Evolutionary conservation across 441 rosid species (phyloP), one percentile per base, ranked within the genome.

Genomic region (Euphorbia schlechtendalii): DNA sequence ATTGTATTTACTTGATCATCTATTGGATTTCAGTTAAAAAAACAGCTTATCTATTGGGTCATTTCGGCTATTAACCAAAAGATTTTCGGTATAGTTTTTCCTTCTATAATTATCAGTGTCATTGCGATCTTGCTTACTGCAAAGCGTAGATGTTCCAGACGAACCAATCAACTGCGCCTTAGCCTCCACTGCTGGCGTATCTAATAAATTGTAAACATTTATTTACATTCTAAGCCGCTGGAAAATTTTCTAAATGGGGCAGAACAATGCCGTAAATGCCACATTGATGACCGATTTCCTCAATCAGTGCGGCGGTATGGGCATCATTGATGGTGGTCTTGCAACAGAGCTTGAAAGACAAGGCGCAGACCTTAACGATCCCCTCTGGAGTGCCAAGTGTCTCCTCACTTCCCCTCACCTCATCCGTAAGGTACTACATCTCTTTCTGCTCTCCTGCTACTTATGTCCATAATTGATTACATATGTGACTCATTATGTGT

Each of bases 321-420:
- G 90, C 25, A 72, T 88, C 12, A 76, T 91, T 41, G 97, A 88
- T 73, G 96, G 97, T 1, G 97, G 97, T 20, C 80, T 91, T 15
- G 97, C 97, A 3, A 91, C 97, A 71, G 96, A 85, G 81, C 86
- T 91, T 66, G 94, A 91, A 78, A 69, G 85, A 14, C 89, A 82
- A 64, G 95, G 90, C 17, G 98, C 98, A 34, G 90, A 87, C 81
- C 94, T 91, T 73, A 89, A 85, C 65, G 98, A 91, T 71, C 98
- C 96, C 21, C 91, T 91, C 56, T 89, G 96, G 96, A 89, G 98
- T 72, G 96, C 98, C 82, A 85, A 85, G 75, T 88, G 96, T 69
- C 96, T 91, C 40, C 77, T 89, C 74, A 82, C 82, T 11, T 87
- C 90, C 61, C 88, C 96, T 68, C 86, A 85, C 69, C 96, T 87